Evolutionary conservation across 1,139 yeast species (phyloP).

Genomic region (Saccharomyces uvarum): DNA sequence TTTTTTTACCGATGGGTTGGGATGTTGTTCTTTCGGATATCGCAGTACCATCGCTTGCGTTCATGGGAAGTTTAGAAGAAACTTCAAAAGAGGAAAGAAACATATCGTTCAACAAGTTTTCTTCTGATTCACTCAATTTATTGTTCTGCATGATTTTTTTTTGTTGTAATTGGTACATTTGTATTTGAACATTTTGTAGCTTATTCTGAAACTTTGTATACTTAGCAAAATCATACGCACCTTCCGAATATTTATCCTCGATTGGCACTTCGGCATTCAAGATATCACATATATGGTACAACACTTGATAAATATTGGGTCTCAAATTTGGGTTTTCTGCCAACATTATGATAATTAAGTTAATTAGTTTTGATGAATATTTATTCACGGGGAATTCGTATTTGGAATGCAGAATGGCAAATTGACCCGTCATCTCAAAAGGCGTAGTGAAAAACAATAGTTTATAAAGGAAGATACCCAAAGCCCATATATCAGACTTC

Average conservation of each 20-base stretch:
- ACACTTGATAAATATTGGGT: constrained; percentile 80
- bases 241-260: constrained; percentile 33
- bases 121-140: constrained; percentile 12
- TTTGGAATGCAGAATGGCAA: constrained; percentile 57
- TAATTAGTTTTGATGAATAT: constrained; percentile 57
- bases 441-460: constrained; percentile 92
- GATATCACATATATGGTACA: constrained; percentile 59
- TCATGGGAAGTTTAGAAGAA: constrained; percentile 25
- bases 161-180: constrained; percentile 24
- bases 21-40: not conserved
- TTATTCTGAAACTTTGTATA: constrained; percentile 34
- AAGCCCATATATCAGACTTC: constrained; percentile 93
- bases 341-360: constrained; percentile 68
- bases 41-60: constrained; percentile 4
- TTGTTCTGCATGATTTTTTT: constrained; percentile 20
- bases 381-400: constrained; percentile 46
- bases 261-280: constrained; percentile 50
- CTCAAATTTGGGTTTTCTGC: constrained; percentile 73
- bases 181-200: constrained; percentile 29
- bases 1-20: not conserved
- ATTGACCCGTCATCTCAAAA: constrained; percentile 71
- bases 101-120: constrained; percentile 20
- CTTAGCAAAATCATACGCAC: constrained; percentile 36
- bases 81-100: constrained; percentile 27
- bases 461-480: constrained; percentile 85